Conservation (phyloP, 2,329 filamentous ascomycete species). For the Cladosporium sp. region DNA sequence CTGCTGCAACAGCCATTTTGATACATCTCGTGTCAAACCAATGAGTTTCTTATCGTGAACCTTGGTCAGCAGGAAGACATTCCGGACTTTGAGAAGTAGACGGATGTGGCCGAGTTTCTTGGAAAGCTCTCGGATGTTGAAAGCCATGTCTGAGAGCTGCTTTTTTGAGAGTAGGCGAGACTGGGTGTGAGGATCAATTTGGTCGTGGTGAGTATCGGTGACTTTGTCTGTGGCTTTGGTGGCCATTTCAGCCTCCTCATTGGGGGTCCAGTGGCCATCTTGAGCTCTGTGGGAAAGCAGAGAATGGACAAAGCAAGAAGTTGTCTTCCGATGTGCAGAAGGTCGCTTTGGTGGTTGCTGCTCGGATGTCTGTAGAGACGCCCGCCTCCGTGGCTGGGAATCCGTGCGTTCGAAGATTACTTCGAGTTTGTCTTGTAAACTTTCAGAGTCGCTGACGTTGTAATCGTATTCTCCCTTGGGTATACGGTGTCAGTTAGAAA, state of each 20-base stretch:
- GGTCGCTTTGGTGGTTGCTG: background rate
- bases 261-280: conserved; percentile 30
- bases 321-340: conserved; percentile 39
- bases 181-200: conserved; percentile 39
- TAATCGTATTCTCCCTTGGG: conserved; percentile 1
- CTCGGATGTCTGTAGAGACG: conserved; percentile 42
- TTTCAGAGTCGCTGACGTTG: conserved; percentile 26
- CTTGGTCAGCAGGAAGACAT: conserved; percentile 86
- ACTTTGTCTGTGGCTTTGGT: conserved; percentile 40
- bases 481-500: background rate
- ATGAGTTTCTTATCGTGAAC: conserved; percentile 81
- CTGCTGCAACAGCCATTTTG: conserved; percentile 70
- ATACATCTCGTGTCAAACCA: conserved; percentile 68
- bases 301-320: conserved; percentile 56
- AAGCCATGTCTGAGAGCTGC: conserved; percentile 93
- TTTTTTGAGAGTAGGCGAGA: conserved; percentile 87
- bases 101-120: conserved; percentile 79
- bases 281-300: conserved; percentile 42
- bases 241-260: conserved; percentile 21
- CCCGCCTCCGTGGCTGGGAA: conserved; percentile 51
- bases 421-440: conserved; percentile 36
- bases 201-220: conserved; percentile 30
- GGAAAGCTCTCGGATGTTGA: conserved; percentile 86
- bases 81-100: conserved; percentile 73
- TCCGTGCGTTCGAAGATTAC: conserved; percentile 53